Percentiles rank a stretch among this genome's conserved stretches.
phyloP scores from a whole-genome alignment of 2,329 filamentous ascomycete genomes.

The Bipolaris gigantea region DNA sequence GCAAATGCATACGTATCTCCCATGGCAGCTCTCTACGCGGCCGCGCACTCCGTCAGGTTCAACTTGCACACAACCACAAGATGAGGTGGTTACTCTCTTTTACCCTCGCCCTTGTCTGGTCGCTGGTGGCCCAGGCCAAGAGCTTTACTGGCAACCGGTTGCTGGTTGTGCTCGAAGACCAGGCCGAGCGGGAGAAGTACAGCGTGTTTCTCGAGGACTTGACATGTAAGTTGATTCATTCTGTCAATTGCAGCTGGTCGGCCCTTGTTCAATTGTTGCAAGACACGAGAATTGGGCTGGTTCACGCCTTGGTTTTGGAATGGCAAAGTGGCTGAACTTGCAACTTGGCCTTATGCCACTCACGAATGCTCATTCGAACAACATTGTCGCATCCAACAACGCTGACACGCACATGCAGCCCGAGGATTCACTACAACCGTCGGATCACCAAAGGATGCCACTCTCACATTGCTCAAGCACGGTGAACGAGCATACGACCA shows the following conservation, averaged over 20 bases:
- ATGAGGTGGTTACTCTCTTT: conserved; percentile 79
- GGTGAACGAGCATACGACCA: conserved; percentile 92
- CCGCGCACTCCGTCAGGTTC: conserved; percentile 18
- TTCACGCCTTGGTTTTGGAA: neutral
- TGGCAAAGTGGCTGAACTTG: conserved; percentile 12
- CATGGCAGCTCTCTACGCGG: conserved; percentile 19
- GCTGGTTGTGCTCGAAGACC: conserved; percentile 83
- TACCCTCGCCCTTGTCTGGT: conserved; percentile 63
- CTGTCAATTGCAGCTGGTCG: neutral
- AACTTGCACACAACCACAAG: conserved; percentile 47
- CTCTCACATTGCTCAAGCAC: conserved; percentile 77
- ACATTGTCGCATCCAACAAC: neutral
- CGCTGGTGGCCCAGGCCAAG: conserved; percentile 70
- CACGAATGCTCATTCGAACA: conserved; percentile 2
- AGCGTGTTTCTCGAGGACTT: conserved; percentile 78
- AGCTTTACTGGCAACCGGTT: conserved; percentile 79
- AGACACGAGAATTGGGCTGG: neutral
- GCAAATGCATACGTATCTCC: conserved; percentile 45
- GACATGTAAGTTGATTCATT: conserved; percentile 56
- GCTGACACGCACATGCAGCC: conserved; percentile 53
- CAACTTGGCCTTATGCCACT: conserved; percentile 8
- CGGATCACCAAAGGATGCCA: conserved; percentile 59
- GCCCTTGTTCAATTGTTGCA: neutral
- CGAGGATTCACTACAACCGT: conserved; percentile 81
- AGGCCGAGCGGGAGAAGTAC: conserved; percentile 78